Conservation (phyloP, 2,329 filamentous ascomycete genomes). For the Nemania serpens region DNA sequence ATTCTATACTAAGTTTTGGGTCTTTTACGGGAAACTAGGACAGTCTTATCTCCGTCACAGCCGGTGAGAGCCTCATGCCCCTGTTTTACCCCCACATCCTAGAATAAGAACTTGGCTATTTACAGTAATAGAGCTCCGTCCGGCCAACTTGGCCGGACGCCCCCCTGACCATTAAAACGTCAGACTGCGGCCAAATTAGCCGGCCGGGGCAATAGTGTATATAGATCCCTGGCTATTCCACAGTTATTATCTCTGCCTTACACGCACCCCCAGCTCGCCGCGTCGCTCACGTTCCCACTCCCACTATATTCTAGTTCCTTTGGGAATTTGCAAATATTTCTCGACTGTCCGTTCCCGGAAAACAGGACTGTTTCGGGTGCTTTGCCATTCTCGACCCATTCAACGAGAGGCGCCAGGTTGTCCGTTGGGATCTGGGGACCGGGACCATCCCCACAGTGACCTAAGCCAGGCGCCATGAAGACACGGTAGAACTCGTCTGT, state of each 20-base stretch:
- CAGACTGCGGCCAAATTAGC: too few species aligned
- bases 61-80: too few species aligned
- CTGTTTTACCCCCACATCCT: too few species aligned
- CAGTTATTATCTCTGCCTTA: slow-evolving; percentile 16
- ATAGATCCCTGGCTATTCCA: too few species aligned
- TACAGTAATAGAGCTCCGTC: too few species aligned
- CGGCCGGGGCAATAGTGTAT: too few species aligned
- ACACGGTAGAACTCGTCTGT: slow-evolving; percentile 56
- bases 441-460: slow-evolving; percentile 52
- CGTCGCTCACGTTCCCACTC: slow-evolving; percentile 28
- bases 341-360: slow-evolving; percentile 25
- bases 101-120: too few species aligned
- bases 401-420: slow-evolving; percentile 27
- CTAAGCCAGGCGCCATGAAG: slow-evolving; percentile 57
- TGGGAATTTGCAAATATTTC: slow-evolving; percentile 31
- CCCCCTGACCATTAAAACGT: too few species aligned
- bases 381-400: slow-evolving; percentile 34
- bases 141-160: too few species aligned
- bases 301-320: slow-evolving; percentile 27
- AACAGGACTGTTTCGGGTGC: slow-evolving; percentile 29
- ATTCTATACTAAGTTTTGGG: too few species aligned
- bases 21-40: too few species aligned
- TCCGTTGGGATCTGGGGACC: slow-evolving; percentile 41
- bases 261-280: slow-evolving; percentile 31
- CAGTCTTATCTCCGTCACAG: too few species aligned